Base-by-base conservation (phyloP, 257 asterid genomes). In the Mentha longifolia region DNA sequence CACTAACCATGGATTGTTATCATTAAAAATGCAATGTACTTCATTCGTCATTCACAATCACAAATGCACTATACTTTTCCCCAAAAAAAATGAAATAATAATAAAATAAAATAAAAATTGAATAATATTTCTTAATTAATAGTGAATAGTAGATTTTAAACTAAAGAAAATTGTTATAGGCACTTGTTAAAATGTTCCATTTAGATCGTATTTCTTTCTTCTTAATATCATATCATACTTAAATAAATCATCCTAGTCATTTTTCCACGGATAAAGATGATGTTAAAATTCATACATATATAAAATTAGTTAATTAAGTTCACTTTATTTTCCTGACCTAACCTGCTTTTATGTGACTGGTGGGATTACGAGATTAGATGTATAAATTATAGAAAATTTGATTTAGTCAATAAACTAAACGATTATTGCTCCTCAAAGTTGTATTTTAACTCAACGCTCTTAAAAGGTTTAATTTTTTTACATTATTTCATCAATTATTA, bases 391-490 rank as follows among this genome's bases (percentile, higher is more conserved):
- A 19, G 13, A 15, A 52, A n/a, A 51, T 12, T 20, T 30, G 28
- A 69, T 30, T 66, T 79, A 67, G 73, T 61, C 59, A 47, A 50
- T 58, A 71, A 65, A 61, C 60, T 74, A 77, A 54, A 74, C 83
- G 83, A 87, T 85, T 72, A 87, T 83, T 83, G 91, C 75, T 73
- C 70, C 77, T 51, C 79, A 85, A 85, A 87, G 87, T 74, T 71
- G 37, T 77, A 78, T 79, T 83, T 80, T 79, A 83, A 81, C 90
- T 74, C 67, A 73, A 79, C 75, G 55, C 72, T 65, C 71, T 72
- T 56, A 45, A 65, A 76, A 13, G 61, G 74, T n/a, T 22, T 72
- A 33, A 7, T 50, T 28, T 70, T 43, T 39, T 22, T 12, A 46
- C 57, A 17, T 76, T 69, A 52, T 61, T 63, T 59, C 39, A 61